Evolutionary conservation across 1,284 basidiomycete genomes (phyloP).

Genomic region (Rhodofomes roseus): DNA sequence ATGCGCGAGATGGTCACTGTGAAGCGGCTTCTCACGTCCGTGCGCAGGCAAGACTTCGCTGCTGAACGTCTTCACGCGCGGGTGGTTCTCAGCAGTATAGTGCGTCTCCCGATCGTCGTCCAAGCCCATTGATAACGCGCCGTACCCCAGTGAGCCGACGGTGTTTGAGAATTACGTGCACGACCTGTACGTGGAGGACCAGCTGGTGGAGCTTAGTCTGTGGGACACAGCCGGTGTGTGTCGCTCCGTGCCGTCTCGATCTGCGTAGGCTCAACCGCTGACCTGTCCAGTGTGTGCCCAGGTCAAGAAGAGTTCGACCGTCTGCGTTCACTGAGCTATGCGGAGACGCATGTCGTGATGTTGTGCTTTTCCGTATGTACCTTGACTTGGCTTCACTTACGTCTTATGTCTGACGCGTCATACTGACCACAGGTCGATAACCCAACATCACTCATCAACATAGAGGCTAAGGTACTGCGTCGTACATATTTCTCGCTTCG

Average conservation of each 20-base stretch:
- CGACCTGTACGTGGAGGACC: conserved; percentile 78
- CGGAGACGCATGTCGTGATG: conserved; percentile 94
- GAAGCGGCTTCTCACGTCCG: not conserved
- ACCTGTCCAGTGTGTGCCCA: conserved; percentile 29
- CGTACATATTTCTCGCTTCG: not conserved
- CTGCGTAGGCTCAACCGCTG: conserved; percentile 2
- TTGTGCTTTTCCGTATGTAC: conserved; percentile 84
- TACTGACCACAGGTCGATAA: conserved; percentile 88
- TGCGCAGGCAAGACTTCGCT: conserved; percentile 72
- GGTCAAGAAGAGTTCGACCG: conserved; percentile 97
- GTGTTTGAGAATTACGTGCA: conserved; percentile 95
- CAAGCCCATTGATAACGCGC: not conserved
- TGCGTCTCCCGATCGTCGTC: conserved; percentile 34
- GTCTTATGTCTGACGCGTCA: conserved; percentile 56
- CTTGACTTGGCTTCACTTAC: not conserved
- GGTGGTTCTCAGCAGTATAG: conserved; percentile 88
- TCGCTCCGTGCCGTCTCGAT: conserved; percentile 1
- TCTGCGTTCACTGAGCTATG: conserved; percentile 86
- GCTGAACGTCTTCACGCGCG: conserved; percentile 80
- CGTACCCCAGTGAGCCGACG: conserved; percentile 70
- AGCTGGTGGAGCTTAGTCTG: conserved; percentile 83
- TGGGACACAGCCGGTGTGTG: conserved; percentile 94
- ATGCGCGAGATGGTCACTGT: conserved; percentile 8
- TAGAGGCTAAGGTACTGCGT: conserved; percentile 77
- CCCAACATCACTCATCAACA: conserved; percentile 87